Evolutionary conservation across 2,329 filamentous ascomycete genomes (phyloP), one percentile per base, ranked within the genome.

Genomic region (Xylaria polymorpha): DNA sequence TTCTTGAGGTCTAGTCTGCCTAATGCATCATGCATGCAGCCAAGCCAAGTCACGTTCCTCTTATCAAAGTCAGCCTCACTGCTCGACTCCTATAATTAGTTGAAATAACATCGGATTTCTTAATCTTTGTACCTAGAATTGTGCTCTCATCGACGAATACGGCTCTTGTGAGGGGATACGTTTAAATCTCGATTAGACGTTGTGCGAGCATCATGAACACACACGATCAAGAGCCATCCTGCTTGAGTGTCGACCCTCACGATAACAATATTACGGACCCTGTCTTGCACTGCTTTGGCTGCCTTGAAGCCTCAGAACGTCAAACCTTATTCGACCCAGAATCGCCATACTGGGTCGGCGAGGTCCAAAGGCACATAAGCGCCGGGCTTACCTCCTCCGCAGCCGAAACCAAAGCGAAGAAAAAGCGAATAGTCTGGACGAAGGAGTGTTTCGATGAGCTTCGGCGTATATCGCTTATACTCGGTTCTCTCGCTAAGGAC

Each of bases 281-380:
- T 18, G 20, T 64, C 32, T 29, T 55, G 35, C 67, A 69, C 43
- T 69, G 41, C 9, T 59, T 67, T 14, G 58, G 67, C 22, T 69
- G 64, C n/a, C 64, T 69, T 46, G 59, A 69, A 25, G 60, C 48
- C 5, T 62, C 32, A 15, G 50, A 62, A 25, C 63, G 67, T 48
- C 10, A 29, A 10, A 50, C 44, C 8, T 69, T 69, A 22, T 60
- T 69, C 5, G 51, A 69, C 10, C n/a, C 44, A 15, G 15, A 25
- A 57, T 53, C 56, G 3, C 8, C 62, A 25, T 22, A 48, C 6
- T 69, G 62, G 63, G 4, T 5, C 15, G 8, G 37, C 6, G 44
- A 64, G 29, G 18, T 64, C 46, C 5, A 59, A 32, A 60, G 6
- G n/a, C 20, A 55, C 0, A 7, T 59, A 1, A 32, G 48, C 1